These are phyloP conservation scores for Linum usitatissimum DNA, from an alignment of 345 rosid genomes.

Conservation along the genomic window DNA sequence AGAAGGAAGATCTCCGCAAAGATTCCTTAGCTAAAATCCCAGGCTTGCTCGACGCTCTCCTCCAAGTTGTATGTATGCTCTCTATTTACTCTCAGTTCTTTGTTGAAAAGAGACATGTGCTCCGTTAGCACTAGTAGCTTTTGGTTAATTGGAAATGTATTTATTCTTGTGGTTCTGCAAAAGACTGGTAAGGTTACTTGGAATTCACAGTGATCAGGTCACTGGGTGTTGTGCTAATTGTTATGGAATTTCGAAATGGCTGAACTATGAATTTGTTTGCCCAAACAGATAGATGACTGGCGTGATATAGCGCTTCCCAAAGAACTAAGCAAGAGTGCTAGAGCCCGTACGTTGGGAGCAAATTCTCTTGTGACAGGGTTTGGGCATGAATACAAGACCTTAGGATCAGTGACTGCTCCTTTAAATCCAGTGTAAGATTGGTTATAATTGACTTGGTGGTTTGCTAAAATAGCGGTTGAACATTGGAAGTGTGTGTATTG, in stretches of 20 bases:
- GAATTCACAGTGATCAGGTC: neutral
- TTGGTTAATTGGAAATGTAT: neutral
- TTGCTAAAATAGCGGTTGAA: conserved; percentile 11
- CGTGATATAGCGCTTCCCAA: conserved; percentile 72
- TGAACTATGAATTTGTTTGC: neutral
- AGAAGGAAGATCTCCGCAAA: conserved; percentile 78
- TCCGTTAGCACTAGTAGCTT: neutral
- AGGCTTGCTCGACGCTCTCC: conserved; percentile 94
- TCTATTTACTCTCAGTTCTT: neutral
- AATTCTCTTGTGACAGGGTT: conserved; percentile 68
- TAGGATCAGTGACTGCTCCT: conserved; percentile 32
- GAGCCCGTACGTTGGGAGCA: conserved; percentile 60
- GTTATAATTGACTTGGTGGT: neutral
- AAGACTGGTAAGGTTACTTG: neutral
- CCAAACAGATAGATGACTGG: conserved; percentile 89
- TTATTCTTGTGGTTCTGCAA: neutral
- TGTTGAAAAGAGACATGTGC: neutral
- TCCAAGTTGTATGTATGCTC: conserved; percentile 56
- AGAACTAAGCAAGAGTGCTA: conserved; percentile 40
- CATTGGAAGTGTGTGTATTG: neutral
- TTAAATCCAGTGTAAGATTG: conserved; percentile 39
- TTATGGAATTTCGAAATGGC: neutral
- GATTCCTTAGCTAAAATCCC: conserved; percentile 84
- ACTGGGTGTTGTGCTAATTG: neutral
- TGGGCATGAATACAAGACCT: conserved; percentile 54